Percentiles rank a stretch among this genome's conserved stretches.
phyloP scores from a whole-genome alignment of 371 early-diverging fungal species.

The Mortierella sp. region DNA sequence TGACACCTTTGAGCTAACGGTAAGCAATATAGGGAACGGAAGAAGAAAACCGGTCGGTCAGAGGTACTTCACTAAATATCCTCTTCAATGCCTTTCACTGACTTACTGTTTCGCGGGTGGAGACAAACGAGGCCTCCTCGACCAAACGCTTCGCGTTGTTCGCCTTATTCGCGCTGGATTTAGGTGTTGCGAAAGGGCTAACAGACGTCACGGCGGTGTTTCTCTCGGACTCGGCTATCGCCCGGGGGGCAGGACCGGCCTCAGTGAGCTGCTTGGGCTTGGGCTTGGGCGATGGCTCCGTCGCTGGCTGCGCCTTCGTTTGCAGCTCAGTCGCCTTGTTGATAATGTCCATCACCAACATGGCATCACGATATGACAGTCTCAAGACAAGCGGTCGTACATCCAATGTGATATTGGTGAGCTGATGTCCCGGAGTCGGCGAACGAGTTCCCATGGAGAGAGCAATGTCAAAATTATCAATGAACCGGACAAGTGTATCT shows the following conservation, averaged over 20 bases:
- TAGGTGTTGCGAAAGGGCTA: conserved; percentile 5
- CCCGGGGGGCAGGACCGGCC: conserved; percentile 8
- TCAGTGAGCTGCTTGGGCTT: conserved; percentile 2
- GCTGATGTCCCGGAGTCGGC: conserved; percentile 62
- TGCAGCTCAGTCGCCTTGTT: conserved; percentile 77
- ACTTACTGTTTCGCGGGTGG: conserved; percentile 63
- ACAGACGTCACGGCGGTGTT: conserved; percentile 15
- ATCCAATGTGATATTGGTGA: conserved; percentile 70
- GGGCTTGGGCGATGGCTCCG: conserved; percentile 11
- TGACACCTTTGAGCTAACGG: conserved; percentile 64
- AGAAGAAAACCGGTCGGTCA: background rate
- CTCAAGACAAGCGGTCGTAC: conserved; percentile 75
- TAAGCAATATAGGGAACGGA: background rate
- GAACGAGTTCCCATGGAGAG: conserved; percentile 79
- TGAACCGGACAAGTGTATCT: conserved; percentile 84
- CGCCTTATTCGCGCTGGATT: conserved; percentile 30
- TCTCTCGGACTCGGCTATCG: conserved; percentile 32
- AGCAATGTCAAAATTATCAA: conserved; percentile 89
- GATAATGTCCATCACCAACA: conserved; percentile 83
- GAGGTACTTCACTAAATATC: too few relatives aligned
- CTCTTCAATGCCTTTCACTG: too few relatives aligned
- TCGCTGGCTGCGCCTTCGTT: conserved; percentile 53
- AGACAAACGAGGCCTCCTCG: conserved; percentile 52
- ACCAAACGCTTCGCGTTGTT: conserved; percentile 31
- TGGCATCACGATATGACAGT: conserved; percentile 86